These are phyloP conservation scores for Aspergillus affinis DNA, from an alignment of 495 filamentous ascomycete species.

Conservation along the genomic window DNA sequence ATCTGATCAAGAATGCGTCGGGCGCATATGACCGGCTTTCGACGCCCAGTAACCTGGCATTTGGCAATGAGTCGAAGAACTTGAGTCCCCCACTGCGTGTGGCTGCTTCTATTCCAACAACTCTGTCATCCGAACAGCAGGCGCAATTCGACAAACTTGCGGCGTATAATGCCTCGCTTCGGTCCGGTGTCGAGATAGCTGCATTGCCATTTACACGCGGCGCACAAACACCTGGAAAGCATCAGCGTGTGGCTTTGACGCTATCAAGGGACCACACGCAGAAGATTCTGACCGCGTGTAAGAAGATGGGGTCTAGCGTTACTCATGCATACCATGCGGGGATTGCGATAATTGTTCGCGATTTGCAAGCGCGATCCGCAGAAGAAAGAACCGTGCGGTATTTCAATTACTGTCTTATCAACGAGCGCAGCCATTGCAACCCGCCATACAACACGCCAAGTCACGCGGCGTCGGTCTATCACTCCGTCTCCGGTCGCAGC, in stretches of 20 bases:
- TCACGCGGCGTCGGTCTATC: slow-evolving; percentile 25
- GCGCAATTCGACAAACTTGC: slow-evolving; percentile 10
- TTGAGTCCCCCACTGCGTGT: slow-evolving; percentile 27
- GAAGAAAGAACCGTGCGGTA: slow-evolving; percentile 21
- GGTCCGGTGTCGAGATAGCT: slow-evolving; percentile 19
- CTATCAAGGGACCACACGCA: slow-evolving; percentile 14
- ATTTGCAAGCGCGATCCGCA: slow-evolving; percentile 14
- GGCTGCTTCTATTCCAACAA: slow-evolving; percentile 21
- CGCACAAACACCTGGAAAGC: slow-evolving; percentile 15
- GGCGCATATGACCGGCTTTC: slow-evolving; percentile 11
- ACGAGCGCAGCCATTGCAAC: slow-evolving; percentile 24
- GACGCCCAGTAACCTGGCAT: slow-evolving; percentile 11
- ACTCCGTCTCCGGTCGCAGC: slow-evolving; percentile 27
- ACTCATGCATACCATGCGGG: slow-evolving; percentile 32
- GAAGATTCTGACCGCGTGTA: slow-evolving; percentile 17
- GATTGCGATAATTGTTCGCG: slow-evolving; percentile 22
- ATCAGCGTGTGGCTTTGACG: slow-evolving; percentile 26
- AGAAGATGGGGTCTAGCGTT: slow-evolving; percentile 15
- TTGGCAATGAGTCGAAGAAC: slow-evolving; percentile 23
- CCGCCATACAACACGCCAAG: slow-evolving; percentile 20
- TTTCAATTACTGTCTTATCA: slow-evolving; percentile 27
- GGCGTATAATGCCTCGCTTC: slow-evolving; percentile 16
- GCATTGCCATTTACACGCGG: slow-evolving; percentile 17
- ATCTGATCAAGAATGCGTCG: slow-evolving; percentile 20
- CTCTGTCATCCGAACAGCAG: slow-evolving; percentile 13